A percentile compares a stretch with the other conserved stretches of the same genome.
These are phyloP conservation scores for Boletus huronensis DNA, from an alignment of 768 basidiomycete species.

Conservation along the genomic window DNA sequence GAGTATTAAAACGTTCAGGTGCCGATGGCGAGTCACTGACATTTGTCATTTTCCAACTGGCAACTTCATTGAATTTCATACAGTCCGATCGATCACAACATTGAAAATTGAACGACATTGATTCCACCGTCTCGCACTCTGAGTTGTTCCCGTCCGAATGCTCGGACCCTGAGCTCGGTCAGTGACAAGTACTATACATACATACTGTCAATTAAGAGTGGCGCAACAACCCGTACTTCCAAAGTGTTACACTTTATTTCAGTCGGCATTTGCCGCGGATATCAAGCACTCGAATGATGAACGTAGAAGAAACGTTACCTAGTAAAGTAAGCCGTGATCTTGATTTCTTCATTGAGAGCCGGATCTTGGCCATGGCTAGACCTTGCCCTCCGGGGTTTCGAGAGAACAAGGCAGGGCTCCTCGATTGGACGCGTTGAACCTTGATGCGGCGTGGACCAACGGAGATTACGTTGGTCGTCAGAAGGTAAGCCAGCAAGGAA, in stretches of 20 bases:
- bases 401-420: background rate
- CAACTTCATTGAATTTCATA: too few species aligned
- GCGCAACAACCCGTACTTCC: background rate
- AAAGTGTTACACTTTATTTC: background rate
- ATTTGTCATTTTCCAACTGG: too few species aligned
- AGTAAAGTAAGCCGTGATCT: background rate
- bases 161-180: too few species aligned
- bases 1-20: too few species aligned
- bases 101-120: too few species aligned
- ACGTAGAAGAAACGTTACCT: background rate
- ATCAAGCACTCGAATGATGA: background rate
- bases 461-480: constrained; percentile 14
- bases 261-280: background rate
- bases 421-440: background rate
- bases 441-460: background rate
- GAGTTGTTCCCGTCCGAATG: too few species aligned
- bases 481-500: constrained; percentile 19
- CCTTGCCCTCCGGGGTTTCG: background rate
- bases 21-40: too few species aligned
- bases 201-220: background rate
- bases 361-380: background rate
- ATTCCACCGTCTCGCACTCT: too few species aligned
- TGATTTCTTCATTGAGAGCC: background rate
- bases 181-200: too few species aligned
- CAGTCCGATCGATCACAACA: too few species aligned